Conservation (phyloP, 805 yeast genomes). For the Kodamaea sagamina region DNA sequence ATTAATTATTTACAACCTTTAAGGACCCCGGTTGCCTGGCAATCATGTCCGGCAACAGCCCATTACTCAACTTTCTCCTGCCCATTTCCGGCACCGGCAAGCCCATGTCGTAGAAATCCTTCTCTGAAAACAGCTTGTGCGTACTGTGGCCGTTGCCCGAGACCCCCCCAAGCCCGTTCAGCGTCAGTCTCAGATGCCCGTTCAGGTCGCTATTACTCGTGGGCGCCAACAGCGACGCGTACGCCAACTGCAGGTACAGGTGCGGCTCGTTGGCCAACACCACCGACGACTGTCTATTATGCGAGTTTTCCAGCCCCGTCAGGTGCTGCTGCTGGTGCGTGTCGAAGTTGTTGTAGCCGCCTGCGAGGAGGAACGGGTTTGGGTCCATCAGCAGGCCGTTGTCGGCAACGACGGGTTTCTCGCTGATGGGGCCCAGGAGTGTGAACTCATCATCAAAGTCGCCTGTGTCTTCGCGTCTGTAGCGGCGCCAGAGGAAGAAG, state of each 20-base stretch:
- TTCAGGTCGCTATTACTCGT: conserved; percentile 13
- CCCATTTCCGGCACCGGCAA: conserved; percentile 34
- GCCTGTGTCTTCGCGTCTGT: conserved; percentile 17
- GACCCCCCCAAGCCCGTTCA: conserved; percentile 7
- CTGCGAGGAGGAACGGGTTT: conserved; percentile 26
- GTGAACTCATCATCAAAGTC: conserved; percentile 38
- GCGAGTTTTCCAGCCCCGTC: not conserved
- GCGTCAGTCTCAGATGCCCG: conserved; percentile 17
- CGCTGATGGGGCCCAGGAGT: conserved; percentile 28
- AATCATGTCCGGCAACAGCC: conserved; percentile 53
- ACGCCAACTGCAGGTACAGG: conserved; percentile 15
- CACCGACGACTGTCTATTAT: conserved; percentile 7
- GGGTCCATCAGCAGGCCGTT: conserved; percentile 17
- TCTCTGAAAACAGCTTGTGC: conserved; percentile 13
- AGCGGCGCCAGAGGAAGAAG: conserved; percentile 20
- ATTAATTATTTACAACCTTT: conserved; percentile 48
- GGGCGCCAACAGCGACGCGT: conserved; percentile 8
- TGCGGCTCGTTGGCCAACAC: conserved; percentile 12
- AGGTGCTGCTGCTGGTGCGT: conserved; percentile 13
- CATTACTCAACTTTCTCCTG: conserved; percentile 53
- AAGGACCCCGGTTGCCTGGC: conserved; percentile 50
- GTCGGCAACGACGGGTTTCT: conserved; percentile 17
- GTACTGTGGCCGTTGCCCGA: conserved; percentile 5
- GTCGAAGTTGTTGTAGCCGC: conserved; percentile 21
- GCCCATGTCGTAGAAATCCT: conserved; percentile 15